Evolutionary conservation across 495 filamentous ascomycete genomes (phyloP).

Genomic region (Beverwykella pulmonaria): DNA sequence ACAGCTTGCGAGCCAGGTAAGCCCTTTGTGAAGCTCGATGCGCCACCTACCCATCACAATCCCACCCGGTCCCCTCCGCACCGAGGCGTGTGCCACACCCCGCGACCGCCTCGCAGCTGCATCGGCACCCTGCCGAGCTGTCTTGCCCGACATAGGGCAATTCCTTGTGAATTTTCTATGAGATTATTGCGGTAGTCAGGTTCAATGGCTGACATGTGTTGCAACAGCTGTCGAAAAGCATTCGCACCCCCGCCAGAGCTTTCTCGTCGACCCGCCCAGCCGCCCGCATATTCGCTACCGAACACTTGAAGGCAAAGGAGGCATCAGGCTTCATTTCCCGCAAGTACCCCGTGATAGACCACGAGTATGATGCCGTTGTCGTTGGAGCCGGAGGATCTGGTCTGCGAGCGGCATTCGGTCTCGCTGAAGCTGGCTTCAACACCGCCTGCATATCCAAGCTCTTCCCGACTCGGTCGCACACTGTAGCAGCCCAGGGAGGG

Average conservation of each 20-base stretch:
- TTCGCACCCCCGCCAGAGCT: slow-evolving; percentile 30
- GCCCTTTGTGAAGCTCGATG: slow-evolving; percentile 4
- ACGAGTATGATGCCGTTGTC: slow-evolving; percentile 78
- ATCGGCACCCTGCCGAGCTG: not conserved
- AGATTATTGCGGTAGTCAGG: not conserved
- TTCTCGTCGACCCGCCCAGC: slow-evolving; percentile 86
- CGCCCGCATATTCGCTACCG: slow-evolving; percentile 78
- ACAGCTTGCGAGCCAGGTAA: slow-evolving; percentile 40
- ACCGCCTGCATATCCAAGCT: slow-evolving; percentile 98
- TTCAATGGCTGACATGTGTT: slow-evolving; percentile 31
- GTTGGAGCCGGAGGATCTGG: slow-evolving; percentile 93
- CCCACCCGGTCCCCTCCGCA: slow-evolving; percentile 30
- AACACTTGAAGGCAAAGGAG: slow-evolving; percentile 87
- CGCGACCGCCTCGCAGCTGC: slow-evolving; percentile 18
- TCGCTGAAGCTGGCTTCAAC: slow-evolving; percentile 97
- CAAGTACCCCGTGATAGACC: slow-evolving; percentile 85
- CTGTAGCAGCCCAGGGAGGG: slow-evolving; percentile 90
- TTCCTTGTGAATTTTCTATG: not conserved
- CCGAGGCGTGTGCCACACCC: slow-evolving; percentile 19
- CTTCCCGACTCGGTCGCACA: slow-evolving; percentile 94
- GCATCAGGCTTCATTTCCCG: slow-evolving; percentile 77
- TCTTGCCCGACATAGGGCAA: not conserved
- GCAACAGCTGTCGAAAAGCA: slow-evolving; percentile 33
- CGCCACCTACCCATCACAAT: slow-evolving; percentile 1
- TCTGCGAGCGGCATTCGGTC: slow-evolving; percentile 91